Conservation (phyloP, 2,329 filamentous ascomycete genomes). For the Nothophoma quercina region DNA sequence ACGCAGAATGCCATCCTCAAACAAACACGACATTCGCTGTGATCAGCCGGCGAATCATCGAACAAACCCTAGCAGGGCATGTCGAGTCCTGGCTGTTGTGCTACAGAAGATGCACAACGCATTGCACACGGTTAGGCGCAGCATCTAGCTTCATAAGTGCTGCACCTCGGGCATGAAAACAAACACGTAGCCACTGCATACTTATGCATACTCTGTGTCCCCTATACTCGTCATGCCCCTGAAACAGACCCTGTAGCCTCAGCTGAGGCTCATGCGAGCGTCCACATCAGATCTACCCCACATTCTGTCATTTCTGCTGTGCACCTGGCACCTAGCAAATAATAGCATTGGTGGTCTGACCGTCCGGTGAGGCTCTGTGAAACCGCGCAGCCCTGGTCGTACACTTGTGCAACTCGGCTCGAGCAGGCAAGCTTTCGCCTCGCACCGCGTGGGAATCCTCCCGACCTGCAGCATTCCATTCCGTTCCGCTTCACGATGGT, state of each 20-base stretch:
- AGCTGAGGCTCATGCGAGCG: conserved; percentile 30
- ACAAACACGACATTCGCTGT: background rate
- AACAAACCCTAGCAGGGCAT: conserved; percentile 1
- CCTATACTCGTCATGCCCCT: conserved; percentile 2
- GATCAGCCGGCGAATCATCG: conserved; percentile 2
- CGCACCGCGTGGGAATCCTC: conserved; percentile 22
- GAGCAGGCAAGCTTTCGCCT: conserved; percentile 23
- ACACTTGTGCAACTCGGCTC: conserved; percentile 12
- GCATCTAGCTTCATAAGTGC: conserved; percentile 21
- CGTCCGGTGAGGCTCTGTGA: conserved; percentile 31
- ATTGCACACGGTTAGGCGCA: conserved; percentile 30
- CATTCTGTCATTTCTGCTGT: conserved; percentile 25
- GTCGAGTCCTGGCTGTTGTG: conserved; percentile 20
- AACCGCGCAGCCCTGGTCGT: conserved; percentile 4
- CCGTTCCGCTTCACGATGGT: conserved; percentile 17
- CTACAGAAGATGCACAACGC: conserved; percentile 26
- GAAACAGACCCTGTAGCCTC: conserved; percentile 19
- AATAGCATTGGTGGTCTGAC: conserved; percentile 19
- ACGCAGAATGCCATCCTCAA: background rate
- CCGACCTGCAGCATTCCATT: conserved; percentile 14
- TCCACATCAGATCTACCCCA: conserved; percentile 30
- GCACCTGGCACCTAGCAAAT: background rate
- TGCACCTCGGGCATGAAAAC: conserved; percentile 10
- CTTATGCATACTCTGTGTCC: conserved; percentile 14
- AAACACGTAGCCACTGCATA: conserved; percentile 15